phyloP scores from a whole-genome alignment of 1,284 basidiomycete genomes.

The Coniophora puteana region DNA sequence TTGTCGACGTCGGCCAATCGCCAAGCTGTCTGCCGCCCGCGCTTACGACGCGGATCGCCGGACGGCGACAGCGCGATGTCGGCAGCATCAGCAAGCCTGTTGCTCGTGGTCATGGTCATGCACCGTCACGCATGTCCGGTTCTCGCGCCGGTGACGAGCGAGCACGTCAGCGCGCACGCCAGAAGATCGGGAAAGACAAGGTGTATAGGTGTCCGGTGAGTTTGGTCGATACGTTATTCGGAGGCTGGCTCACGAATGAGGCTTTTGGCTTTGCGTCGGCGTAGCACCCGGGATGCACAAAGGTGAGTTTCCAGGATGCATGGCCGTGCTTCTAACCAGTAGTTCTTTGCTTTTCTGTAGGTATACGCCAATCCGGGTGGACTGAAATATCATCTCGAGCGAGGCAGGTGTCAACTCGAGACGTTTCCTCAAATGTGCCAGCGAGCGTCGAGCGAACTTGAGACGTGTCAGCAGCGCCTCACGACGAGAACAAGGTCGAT shows the following conservation, averaged over 20 bases:
- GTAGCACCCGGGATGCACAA: slow-evolving; percentile 39
- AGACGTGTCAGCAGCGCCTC: too few relatives aligned
- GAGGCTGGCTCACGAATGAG: background rate
- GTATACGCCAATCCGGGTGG: slow-evolving; percentile 61
- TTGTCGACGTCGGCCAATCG: too few relatives aligned
- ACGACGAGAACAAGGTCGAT: too few relatives aligned
- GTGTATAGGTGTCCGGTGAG: slow-evolving; percentile 35
- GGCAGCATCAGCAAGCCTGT: too few relatives aligned
- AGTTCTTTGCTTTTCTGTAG: slow-evolving; percentile 14
- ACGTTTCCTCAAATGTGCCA: slow-evolving; percentile 11
- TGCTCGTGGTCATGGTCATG: too few relatives aligned
- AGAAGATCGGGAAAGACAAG: slow-evolving; percentile 28
- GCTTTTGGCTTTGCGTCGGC: slow-evolving; percentile 6
- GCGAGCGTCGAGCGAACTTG: background rate
- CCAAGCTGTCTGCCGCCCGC: slow-evolving; percentile 3
- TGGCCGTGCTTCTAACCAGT: slow-evolving; percentile 2
- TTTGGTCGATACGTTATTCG: slow-evolving; percentile 5
- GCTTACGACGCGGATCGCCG: slow-evolving; percentile 12
- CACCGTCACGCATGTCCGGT: background rate
- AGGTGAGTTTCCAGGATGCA: slow-evolving; percentile 23
- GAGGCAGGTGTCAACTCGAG: slow-evolving; percentile 51
- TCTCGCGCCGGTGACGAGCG: background rate
- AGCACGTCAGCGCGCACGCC: slow-evolving; percentile 4
- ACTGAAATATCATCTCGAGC: slow-evolving; percentile 59
- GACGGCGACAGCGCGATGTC: slow-evolving; percentile 12